Conservation (phyloP, 2,329 filamentous ascomycete species). For the Talaromyces sp. region DNA sequence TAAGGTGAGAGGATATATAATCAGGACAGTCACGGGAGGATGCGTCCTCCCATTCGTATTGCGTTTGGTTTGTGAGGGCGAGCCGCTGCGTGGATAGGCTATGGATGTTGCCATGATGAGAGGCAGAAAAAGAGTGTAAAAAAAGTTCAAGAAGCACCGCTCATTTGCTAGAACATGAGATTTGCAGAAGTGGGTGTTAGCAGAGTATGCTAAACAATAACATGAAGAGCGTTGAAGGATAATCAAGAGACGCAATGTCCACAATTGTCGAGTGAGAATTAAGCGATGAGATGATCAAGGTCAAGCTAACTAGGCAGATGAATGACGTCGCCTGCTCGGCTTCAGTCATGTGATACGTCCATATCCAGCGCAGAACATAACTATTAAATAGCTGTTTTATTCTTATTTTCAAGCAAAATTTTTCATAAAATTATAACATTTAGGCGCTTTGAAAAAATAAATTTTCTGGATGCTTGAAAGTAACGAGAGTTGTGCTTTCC, state of each 20-base stretch:
- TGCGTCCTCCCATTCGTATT: constrained; percentile 5
- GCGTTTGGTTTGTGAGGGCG: constrained; percentile 1
- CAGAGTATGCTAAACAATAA: not conserved
- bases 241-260: not conserved
- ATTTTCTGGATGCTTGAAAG: not conserved
- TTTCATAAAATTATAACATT: not conserved
- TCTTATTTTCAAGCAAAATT: no score
- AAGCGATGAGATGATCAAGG: not conserved
- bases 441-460: not conserved
- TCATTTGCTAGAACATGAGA: not conserved
- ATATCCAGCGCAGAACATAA: not conserved
- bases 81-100: constrained; percentile 7
- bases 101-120: constrained; percentile 8
- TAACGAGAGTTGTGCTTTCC: not conserved
- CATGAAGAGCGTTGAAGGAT: not conserved
- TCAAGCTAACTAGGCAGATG: constrained; percentile 2
- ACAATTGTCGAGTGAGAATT: not conserved
- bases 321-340: constrained; percentile 9
- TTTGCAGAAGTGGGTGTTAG: not conserved
- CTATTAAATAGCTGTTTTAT: no score
- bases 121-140: constrained; percentile 5
- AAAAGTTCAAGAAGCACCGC: not conserved
- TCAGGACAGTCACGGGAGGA: constrained; percentile 60
- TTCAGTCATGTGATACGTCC: not conserved
- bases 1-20: constrained; percentile 71